Evolutionary conservation across 495 filamentous ascomycete genomes (phyloP), one percentile per base, ranked within the genome.

Genomic region (Elasticomyces elasticus): DNA sequence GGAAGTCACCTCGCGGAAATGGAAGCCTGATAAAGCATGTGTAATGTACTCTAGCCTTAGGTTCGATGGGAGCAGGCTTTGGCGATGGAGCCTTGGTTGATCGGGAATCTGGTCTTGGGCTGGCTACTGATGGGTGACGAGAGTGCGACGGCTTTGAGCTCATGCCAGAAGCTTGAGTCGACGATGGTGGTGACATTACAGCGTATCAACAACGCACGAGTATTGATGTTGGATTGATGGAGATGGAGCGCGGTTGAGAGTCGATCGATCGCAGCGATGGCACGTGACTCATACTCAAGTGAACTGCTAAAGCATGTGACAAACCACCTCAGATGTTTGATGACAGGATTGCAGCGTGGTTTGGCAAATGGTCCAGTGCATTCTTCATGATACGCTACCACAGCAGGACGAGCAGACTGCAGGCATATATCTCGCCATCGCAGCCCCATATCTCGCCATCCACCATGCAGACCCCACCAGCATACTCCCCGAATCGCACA

Each of bases 11-110:
- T 54, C 92, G 78, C 15, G 85, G 79, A 67, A 96, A 94, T 10
- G 92, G 92, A 13, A 96, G 75, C 11, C 91, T 80, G 47, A 98
- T 78, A 60, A 95, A 86, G 54, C 91, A 83, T 24, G 87, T 90
- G 60, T 77, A 82, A 33, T 76, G 76, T 17, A 70, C 61, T 28
- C 72, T 63, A 13, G 63, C 55, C 19, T 51, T 46, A 17, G 49
- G 10, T 11, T 44, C 13, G 4, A 43, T n/a, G 2, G 33, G 20
- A 7, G 53, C 22, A 1, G 45, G 35, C 19, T 37, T 25, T 3
- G 52, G 28, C 26, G 42, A 31, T 37, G 42, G 15, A 1, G 41
- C 24, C 12, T 26, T 54, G 13, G 26, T 35, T 30, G 24, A n/a
- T 20, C 17, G 35, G 13, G 49, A 23, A 19, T 19, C 49, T 52